Base-by-base conservation (phyloP, 352 stramenopile species). In the Phytophthora sp. region DNA sequence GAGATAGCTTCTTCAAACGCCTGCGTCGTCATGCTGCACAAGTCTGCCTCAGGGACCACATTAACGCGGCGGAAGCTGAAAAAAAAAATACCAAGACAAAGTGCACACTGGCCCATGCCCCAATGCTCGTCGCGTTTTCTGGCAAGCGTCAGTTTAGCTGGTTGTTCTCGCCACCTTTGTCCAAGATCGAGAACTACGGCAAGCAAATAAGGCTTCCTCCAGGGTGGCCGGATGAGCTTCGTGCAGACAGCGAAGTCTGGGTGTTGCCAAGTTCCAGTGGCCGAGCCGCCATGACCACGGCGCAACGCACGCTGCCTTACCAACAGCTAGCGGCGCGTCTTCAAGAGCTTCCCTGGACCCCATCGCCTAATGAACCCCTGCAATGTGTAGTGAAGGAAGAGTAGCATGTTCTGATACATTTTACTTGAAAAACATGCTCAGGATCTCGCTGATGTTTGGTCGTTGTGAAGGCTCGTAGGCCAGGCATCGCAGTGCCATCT, bases 131-230 rank as follows among this genome's bases (percentile, higher is more conserved):
- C 35, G 88, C 88, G 5, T 96, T 96, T 64, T 89, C 84, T 1
- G 88, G 88, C 13, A 96, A 96, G 62, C 82, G 88, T 17, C 88
- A 96, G 56, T 96, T 95, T 63, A 89, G 82, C 53, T 91, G 74
- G 43, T 56, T 96, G 41, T 96, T 96, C 54, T 77, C 85, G 13
- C 80, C 84, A 6, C 84, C 83, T 13, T 54, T 93, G 20, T 73
- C 77, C 26, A 92, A 84, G 67, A 74, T 91, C 15, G 79, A 89
- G 17, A 72, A 48, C 45, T 89, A 79, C 41, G 84, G 84, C 20
- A 73, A 58, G 9, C 84, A 94, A 71, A 72, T 58, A 5, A 69
- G 50, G 7, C 62, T 94, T 45, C 88, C 88, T n/a, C 34, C 62
- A 9, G 82, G 71, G 5, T 96, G 88, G 88, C 88, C 88, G 15